phyloP scores from a whole-genome alignment of 2,329 filamentous ascomycete species.

The Thielaviopsis punctulata region DNA sequence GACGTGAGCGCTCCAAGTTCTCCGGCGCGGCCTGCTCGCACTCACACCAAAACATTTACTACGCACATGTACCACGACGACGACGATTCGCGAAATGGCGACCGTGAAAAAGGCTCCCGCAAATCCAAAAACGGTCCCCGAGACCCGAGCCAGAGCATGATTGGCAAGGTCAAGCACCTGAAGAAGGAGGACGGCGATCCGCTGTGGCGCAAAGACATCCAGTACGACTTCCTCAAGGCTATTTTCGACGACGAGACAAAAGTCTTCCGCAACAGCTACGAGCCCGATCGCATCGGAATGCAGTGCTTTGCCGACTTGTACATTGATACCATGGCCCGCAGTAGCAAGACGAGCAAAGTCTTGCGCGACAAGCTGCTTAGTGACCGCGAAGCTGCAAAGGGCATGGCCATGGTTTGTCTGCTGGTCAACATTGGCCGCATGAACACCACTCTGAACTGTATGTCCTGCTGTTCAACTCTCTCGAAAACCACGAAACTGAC shows the following conservation, averaged over 20 bases:
- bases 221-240: conserved; percentile 67
- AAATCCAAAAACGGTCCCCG: conserved; percentile 17
- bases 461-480: not conserved
- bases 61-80: conserved; percentile 29
- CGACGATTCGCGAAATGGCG: conserved; percentile 25
- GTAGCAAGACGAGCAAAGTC: conserved; percentile 98
- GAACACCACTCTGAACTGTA: conserved; percentile 98
- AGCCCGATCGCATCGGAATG: conserved; percentile 39
- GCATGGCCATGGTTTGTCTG: conserved; percentile 98
- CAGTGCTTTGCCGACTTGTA: conserved; percentile 89
- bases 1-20: conserved; percentile 31
- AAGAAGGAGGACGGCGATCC: conserved; percentile 84
- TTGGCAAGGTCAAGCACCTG: conserved; percentile 62
- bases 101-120: conserved; percentile 24
- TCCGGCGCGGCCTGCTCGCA: conserved; percentile 22
- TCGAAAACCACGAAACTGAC: not conserved
- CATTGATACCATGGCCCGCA: conserved; percentile 95
- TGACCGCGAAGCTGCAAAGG: conserved; percentile 80
- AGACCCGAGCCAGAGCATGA: conserved; percentile 21
- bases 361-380: conserved; percentile 89
- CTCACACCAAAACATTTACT: conserved; percentile 26
- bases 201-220: conserved; percentile 73
- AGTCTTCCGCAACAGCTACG: conserved; percentile 87
- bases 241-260: conserved; percentile 58
- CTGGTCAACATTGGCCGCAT: conserved; percentile 94